These are phyloP conservation scores for Naganishia vaughanmartiniae DNA, from an alignment of 768 basidiomycete species.

Conservation along the genomic window DNA sequence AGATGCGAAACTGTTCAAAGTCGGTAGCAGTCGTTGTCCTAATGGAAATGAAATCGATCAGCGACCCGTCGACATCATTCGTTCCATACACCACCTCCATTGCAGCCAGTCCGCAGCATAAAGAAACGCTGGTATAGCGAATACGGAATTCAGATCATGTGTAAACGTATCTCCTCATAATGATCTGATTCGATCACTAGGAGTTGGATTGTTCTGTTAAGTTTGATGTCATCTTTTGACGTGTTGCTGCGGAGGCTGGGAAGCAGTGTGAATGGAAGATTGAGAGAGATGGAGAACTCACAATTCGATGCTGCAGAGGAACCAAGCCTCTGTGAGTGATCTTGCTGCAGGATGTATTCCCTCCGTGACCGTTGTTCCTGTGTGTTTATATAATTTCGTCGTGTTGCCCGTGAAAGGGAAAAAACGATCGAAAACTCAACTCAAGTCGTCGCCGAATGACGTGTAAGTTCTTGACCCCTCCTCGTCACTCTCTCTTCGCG, in stretches of 20 bases:
- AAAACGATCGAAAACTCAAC: background rate
- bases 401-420: too few species aligned
- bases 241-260: background rate
- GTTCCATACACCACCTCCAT: background rate
- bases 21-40: background rate
- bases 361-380: background rate
- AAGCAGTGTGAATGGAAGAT: background rate
- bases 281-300: background rate
- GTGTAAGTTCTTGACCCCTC: background rate
- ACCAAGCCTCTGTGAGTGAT: background rate
- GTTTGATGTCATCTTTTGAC: slow-evolving; percentile 25
- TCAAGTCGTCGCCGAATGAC: background rate
- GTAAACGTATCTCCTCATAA: slow-evolving; percentile 29
- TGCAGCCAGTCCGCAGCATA: background rate
- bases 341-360: background rate
- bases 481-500: background rate
- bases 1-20: background rate
- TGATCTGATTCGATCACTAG: slow-evolving; percentile 22
- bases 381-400: background rate
- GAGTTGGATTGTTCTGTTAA: slow-evolving; percentile 31
- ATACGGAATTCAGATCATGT: slow-evolving; percentile 30
- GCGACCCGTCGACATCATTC: background rate
- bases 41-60: background rate
- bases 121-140: background rate
- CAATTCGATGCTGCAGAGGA: background rate